Conservation (phyloP, 305 asterid genomes). For the Fraxinus latifolia region DNA sequence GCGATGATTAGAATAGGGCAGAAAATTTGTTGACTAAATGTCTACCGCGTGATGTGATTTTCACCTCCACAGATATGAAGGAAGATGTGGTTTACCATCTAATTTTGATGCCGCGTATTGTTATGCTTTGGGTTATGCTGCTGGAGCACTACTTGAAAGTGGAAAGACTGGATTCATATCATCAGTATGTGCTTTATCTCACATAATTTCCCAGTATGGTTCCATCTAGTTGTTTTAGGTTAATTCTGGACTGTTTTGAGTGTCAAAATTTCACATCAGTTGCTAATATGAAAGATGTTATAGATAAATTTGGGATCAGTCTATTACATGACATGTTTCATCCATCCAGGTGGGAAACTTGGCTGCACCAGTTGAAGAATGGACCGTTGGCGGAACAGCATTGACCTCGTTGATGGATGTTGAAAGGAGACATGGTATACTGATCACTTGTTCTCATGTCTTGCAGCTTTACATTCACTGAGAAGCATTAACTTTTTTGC, state of each 20-base stretch:
- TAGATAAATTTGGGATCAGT: slow-evolving; percentile 7
- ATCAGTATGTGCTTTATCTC: slow-evolving; percentile 50
- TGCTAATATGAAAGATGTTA: not conserved
- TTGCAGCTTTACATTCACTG: not conserved
- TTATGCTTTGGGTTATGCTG: slow-evolving; percentile 85
- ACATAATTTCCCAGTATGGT: slow-evolving; percentile 1
- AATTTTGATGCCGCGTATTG: slow-evolving; percentile 92
- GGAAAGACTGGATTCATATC: slow-evolving; percentile 95
- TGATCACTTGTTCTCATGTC: not conserved
- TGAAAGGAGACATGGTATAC: slow-evolving; percentile 92
- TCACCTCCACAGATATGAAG: slow-evolving; percentile 61
- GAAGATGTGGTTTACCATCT: slow-evolving; percentile 95
- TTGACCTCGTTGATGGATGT: slow-evolving; percentile 93
- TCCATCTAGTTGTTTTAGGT: not conserved
- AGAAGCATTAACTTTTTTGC: not conserved
- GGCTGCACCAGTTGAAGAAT: slow-evolving; percentile 85
- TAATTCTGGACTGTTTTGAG: not conserved
- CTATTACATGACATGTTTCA: not conserved
- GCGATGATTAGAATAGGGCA: not conserved
- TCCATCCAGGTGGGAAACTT: slow-evolving; percentile 55
- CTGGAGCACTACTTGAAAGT: slow-evolving; percentile 81
- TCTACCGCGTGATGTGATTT: slow-evolving; percentile 12
- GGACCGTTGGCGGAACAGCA: slow-evolving; percentile 96
- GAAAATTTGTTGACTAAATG: slow-evolving; percentile 19
- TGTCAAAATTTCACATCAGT: not conserved